Evolutionary conservation across 148 eudicot species (phyloP).

Genomic region (Fagopyrum esculentum): DNA sequence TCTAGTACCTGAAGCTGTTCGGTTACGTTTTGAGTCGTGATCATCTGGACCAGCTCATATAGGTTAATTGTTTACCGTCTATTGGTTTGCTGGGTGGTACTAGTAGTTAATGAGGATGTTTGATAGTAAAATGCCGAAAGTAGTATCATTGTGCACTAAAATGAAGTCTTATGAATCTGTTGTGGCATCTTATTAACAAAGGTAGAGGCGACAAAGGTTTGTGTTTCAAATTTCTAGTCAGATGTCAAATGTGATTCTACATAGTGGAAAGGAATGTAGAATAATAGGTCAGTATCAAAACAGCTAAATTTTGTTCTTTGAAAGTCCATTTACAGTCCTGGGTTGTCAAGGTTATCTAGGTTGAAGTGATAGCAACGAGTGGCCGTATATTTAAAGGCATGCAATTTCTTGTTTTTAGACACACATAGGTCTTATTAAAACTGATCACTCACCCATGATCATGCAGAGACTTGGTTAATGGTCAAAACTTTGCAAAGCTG

Average conservation of each 20-base stretch:
- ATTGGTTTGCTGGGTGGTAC: neutral
- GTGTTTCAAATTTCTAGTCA: neutral
- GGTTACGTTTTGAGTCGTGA: neutral
- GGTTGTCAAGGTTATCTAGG: neutral
- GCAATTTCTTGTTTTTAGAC: neutral
- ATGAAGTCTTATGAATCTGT: neutral
- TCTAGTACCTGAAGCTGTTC: neutral
- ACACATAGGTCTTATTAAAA: neutral
- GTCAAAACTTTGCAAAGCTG: neutral
- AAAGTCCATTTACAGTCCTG: neutral
- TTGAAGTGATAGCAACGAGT: neutral
- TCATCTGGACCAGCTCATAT: neutral
- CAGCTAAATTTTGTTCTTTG: neutral
- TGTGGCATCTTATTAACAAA: neutral
- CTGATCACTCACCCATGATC: slow-evolving; percentile 2
- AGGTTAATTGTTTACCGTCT: neutral
- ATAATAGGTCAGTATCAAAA: neutral
- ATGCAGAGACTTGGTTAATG: neutral
- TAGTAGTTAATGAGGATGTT: neutral
- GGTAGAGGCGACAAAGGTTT: neutral
- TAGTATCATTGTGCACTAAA: neutral
- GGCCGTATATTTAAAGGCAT: neutral
- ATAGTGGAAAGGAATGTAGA: neutral
- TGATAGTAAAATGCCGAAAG: neutral
- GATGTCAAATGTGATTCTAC: neutral